Base-by-base conservation (phyloP, 805 yeast species). In the Suhomyces canberraensis region DNA sequence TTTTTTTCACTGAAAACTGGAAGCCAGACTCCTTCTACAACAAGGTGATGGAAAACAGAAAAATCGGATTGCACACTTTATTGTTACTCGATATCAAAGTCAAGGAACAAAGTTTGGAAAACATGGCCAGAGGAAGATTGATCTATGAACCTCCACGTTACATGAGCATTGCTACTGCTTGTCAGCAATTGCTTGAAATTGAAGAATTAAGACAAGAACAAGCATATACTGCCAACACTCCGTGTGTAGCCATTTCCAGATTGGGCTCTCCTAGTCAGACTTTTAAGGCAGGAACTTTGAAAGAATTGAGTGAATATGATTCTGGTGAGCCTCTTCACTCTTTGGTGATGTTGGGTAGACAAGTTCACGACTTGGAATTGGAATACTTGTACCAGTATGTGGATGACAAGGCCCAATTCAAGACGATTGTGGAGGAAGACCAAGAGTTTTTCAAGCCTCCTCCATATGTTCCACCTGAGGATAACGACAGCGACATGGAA, bases 131-230 rank as follows among this genome's bases (percentile, higher is more conserved):
- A 42, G 98, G 98, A 2, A 77, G 93, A 60, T 66, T 83, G 32
- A 86, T 91, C 25, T 91, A 87, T 58, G 98, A 91, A 61, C 98
- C 98, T 24, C 98, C 98, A 33, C 75, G 98, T 58, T 91, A 89
- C 65, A 91, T 91, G 98, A 76, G 80, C 44, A 89, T 93, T 46
- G 77, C 82, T 36, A 87, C 95, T 32, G 95, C 96, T 42, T 90
- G 95, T 26, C 73, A 75, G 40, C 98, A 91, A 61, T 67, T 91
- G 48, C 63, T 91, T 35, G 98, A 93, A 60, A 76, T 90, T 42
- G 98, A 91, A 64, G 91, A 84, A 51, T 58, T 61, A 27, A 78
- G 95, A 59, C 66, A 74, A 13, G 89, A 87, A 52, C 61, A 75
- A 42, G 95, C 95, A 8, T 91, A 91, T 60, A 79, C 90, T 4